Evolutionary conservation across 1,284 basidiomycete genomes (phyloP).

Genomic region (Thecaphora frezii): DNA sequence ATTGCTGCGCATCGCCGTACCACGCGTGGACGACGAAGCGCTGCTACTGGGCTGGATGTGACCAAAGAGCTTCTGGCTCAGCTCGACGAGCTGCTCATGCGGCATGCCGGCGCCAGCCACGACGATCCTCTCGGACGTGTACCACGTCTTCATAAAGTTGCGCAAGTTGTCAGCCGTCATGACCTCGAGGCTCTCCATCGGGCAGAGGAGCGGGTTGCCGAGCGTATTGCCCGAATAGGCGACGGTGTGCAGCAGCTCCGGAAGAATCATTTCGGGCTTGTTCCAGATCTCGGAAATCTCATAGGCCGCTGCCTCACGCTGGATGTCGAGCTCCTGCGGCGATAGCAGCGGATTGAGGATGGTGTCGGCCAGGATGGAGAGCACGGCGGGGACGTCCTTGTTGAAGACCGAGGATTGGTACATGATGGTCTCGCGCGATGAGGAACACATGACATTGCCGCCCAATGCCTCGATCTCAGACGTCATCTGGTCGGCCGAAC

Average conservation of each 20-base stretch:
- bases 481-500: slow-evolving; percentile 73
- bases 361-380: slow-evolving; percentile 89
- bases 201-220: slow-evolving; percentile 86
- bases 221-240: slow-evolving; percentile 79
- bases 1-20: not conserved
- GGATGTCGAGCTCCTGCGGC: slow-evolving; percentile 77
- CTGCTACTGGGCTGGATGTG: slow-evolving; percentile 58
- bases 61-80: slow-evolving; percentile 81
- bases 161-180: slow-evolving; percentile 72
- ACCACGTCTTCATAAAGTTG: slow-evolving; percentile 78
- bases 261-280: slow-evolving; percentile 94
- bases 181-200: slow-evolving; percentile 74
- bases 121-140: slow-evolving; percentile 88
- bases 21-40: not conserved
- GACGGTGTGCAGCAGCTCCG: slow-evolving; percentile 83
- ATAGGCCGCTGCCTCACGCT: slow-evolving; percentile 86
- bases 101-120: slow-evolving; percentile 89
- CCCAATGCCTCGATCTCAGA: slow-evolving; percentile 80
- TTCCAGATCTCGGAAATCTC: slow-evolving; percentile 83
- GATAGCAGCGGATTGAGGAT: slow-evolving; percentile 77
- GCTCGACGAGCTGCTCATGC: slow-evolving; percentile 82
- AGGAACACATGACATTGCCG: slow-evolving; percentile 88
- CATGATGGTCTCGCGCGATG: slow-evolving; percentile 92
- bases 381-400: slow-evolving; percentile 74
- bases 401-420: slow-evolving; percentile 96